Conservation (phyloP, 768 basidiomycete genomes). For the Podaxis pistillaris region DNA sequence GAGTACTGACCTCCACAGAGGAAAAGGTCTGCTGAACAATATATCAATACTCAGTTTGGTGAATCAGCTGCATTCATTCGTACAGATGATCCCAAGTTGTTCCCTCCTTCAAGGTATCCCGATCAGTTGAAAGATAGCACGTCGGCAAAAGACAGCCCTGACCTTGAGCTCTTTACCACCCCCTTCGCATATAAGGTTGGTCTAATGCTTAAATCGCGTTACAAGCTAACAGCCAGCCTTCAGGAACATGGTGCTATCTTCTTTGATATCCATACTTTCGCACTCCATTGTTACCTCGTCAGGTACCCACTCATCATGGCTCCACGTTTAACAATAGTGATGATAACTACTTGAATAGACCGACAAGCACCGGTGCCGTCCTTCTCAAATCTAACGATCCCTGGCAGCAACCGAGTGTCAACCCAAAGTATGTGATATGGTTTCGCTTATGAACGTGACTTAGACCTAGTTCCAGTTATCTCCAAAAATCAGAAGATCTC, state of each 20-base stretch:
- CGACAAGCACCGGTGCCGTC: conserved; percentile 40
- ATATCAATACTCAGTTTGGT: conserved; percentile 27
- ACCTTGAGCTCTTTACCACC: conserved; percentile 40
- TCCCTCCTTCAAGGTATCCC: conserved; percentile 39
- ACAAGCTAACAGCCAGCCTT: neutral
- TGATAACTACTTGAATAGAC: conserved; percentile 24
- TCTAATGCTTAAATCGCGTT: conserved; percentile 29
- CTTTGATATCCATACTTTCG: conserved; percentile 38
- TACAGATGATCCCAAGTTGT: conserved; percentile 36
- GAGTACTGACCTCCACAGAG: conserved; percentile 12
- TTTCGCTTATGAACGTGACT: neutral
- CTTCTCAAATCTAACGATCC: conserved; percentile 39
- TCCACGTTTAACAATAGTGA: neutral
- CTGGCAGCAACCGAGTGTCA: conserved; percentile 40
- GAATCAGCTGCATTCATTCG: conserved; percentile 57
- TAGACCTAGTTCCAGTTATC: conserved; percentile 30
- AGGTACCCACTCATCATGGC: conserved; percentile 25
- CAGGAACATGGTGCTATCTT: conserved; percentile 35
- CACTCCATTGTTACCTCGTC: conserved; percentile 40
- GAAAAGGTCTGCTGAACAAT: neutral
- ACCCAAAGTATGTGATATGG: conserved; percentile 37
- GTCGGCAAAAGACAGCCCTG: conserved; percentile 37
- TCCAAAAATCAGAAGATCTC: conserved; percentile 39
- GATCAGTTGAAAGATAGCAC: conserved; percentile 35
- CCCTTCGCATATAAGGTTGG: conserved; percentile 43